A percentile compares a stretch with the other conserved stretches of the same genome.
Evolutionary conservation across 2,329 filamentous ascomycete genomes (phyloP).

Genomic region (Cadophora sp.): DNA sequence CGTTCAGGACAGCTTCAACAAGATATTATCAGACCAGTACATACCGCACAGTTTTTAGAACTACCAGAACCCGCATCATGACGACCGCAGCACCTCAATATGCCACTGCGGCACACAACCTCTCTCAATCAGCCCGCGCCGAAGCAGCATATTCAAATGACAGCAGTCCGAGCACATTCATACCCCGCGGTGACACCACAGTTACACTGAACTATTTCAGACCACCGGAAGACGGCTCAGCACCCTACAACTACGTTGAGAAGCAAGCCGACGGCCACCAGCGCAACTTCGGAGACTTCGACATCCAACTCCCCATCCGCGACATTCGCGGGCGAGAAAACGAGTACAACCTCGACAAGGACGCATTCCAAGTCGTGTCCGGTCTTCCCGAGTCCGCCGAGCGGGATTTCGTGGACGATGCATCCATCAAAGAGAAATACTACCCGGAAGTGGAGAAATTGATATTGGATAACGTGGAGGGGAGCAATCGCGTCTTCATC

Average conservation of each 20-base stretch:
- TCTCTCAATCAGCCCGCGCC: slow-evolving; percentile 40
- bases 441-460: slow-evolving; percentile 84
- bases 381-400: slow-evolving; percentile 63
- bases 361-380: slow-evolving; percentile 75
- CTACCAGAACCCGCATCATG: slow-evolving; percentile 43
- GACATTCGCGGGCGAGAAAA: slow-evolving; percentile 78
- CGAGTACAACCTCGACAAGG: slow-evolving; percentile 70
- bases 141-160: slow-evolving; percentile 35
- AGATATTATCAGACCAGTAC: slow-evolving; percentile 1
- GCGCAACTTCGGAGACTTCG: slow-evolving; percentile 42
- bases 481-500: slow-evolving; percentile 70
- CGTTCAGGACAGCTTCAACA: slow-evolving; percentile 7
- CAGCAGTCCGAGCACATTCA: slow-evolving; percentile 28
- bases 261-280: slow-evolving; percentile 38
- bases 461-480: slow-evolving; percentile 71
- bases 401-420: slow-evolving; percentile 71
- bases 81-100: slow-evolving; percentile 48
- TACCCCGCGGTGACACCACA: slow-evolving; percentile 59
- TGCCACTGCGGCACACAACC: slow-evolving; percentile 51
- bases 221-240: slow-evolving; percentile 59
- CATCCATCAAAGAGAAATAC: slow-evolving; percentile 73
- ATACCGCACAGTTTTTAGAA: background rate
- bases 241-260: slow-evolving; percentile 63
- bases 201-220: slow-evolving; percentile 60
- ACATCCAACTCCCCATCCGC: slow-evolving; percentile 54